Evolutionary conservation across 768 basidiomycete species (phyloP), one percentile per base, ranked within the genome.

Genomic region (Phlebiopsis gigantea): DNA sequence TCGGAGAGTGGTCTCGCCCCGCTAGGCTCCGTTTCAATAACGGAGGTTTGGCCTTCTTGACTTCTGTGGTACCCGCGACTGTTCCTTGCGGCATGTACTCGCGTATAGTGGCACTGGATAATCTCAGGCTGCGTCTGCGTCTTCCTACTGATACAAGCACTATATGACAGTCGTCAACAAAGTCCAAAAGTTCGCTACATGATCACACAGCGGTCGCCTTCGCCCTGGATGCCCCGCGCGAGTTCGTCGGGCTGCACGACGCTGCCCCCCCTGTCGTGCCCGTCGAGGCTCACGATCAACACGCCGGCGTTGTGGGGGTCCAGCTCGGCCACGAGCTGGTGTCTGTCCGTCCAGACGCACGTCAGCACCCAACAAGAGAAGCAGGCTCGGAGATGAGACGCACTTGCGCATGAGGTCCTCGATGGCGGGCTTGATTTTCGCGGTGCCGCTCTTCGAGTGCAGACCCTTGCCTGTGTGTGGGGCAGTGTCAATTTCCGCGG

Each of bases 381-480:
- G 53, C 5, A 55, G 34, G 34, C 12, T 17, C 44, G 53, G 34
- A 25, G 19, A 42, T 28, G 46, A 7, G 19, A 62, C 80, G 42
- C 64, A 91, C 90, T 87, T 92, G 62, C 78, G 75, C 82, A 96
- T 89, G 49, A 96, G 73, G 34, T 88, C 85, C 67, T 92, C 88
- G 49, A 98, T 86, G 5, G 94, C 95, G 29, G 95, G 96, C 66
- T 88, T 93, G 65, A 98, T 79, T 73, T 96, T 98, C 0, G 90
- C 88, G 5, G 81, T 77, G 46, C 87, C 85, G 2, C 80, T 79
- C 25, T 77, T 72, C 17, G 90, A 93, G 70, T 98, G 96, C 26
- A 93, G 74, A 9, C 94, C 94, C 72, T 93, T 96, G 15, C 90
- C 89, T 89, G 59, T 22, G 28, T 49, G 28, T 21, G 46, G 24